Percentiles rank a stretch among this genome's conserved stretches.
phyloP scores from a whole-genome alignment of 2,329 filamentous ascomycete genomes.

The Dothiorella sarmentorum region DNA sequence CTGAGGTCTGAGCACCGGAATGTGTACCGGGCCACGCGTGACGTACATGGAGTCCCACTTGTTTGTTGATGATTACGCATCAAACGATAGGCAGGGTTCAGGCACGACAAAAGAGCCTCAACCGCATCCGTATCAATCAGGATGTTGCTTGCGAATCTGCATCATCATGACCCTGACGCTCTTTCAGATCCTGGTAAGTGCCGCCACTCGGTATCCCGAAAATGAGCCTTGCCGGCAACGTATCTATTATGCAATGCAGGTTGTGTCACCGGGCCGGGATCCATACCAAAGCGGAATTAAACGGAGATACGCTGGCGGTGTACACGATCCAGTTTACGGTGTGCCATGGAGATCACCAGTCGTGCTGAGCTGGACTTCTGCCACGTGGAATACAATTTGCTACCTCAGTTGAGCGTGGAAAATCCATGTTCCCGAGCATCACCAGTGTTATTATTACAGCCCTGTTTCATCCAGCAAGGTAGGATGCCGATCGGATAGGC shows the following conservation, averaged over 20 bases:
- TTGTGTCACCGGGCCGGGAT: background rate
- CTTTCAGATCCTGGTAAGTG: background rate
- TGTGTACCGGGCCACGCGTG: background rate
- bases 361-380: too few relatives aligned
- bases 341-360: background rate
- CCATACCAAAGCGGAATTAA: background rate
- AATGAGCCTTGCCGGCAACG: background rate
- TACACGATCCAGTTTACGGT: background rate
- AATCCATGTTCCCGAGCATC: background rate
- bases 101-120: background rate
- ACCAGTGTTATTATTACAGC: background rate
- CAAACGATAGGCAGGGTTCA: background rate
- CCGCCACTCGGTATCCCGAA: background rate
- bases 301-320: constrained; percentile 3
- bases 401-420: background rate
- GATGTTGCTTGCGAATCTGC: background rate
- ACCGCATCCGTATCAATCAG: background rate
- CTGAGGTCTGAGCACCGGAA: background rate
- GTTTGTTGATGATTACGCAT: background rate
- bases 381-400: too few relatives aligned
- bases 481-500: background rate
- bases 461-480: background rate
- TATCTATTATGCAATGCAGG: constrained; percentile 3
- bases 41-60: background rate
- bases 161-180: background rate